A percentile compares a stretch with the other conserved stretches of the same genome.
Evolutionary conservation across 441 rosid genomes (phyloP).

Genomic region (Populus tomentosa): DNA sequence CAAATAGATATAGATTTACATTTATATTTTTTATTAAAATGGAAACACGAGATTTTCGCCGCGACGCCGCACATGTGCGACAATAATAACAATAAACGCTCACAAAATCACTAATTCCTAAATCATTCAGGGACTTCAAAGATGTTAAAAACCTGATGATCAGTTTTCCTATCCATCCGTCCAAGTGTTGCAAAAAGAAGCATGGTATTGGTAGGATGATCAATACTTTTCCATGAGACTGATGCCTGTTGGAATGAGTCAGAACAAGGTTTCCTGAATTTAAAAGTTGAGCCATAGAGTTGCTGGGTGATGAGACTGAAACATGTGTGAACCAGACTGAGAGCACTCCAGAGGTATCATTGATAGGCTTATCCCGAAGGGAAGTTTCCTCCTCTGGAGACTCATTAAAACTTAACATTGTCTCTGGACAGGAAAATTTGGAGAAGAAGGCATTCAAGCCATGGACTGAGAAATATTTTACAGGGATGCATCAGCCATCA

Average conservation of each 20-base stretch:
- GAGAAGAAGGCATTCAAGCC: neutral
- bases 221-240: slow-evolving; percentile 53
- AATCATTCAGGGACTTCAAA: slow-evolving; percentile 46
- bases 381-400: no score
- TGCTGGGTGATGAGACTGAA: no score
- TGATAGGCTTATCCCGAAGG: no score
- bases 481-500: no score
- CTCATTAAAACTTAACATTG: neutral
- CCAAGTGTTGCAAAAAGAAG: slow-evolving; percentile 47
- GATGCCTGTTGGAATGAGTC: slow-evolving; percentile 15
- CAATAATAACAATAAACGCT: no score
- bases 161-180: slow-evolving; percentile 27
- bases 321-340: no score
- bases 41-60: no score
- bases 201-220: slow-evolving; percentile 40
- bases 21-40: no score
- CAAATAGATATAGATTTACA: no score
- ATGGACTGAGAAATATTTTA: neutral
- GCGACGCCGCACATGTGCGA: no score
- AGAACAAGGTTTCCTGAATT: slow-evolving; percentile 55
- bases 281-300: slow-evolving; percentile 26
- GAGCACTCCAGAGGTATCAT: no score
- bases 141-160: slow-evolving; percentile 27
- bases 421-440: neutral
- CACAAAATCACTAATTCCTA: slow-evolving; percentile 26